Evolutionary conservation across 257 asterid genomes (phyloP).

Genomic region (Mentha longifolia): DNA sequence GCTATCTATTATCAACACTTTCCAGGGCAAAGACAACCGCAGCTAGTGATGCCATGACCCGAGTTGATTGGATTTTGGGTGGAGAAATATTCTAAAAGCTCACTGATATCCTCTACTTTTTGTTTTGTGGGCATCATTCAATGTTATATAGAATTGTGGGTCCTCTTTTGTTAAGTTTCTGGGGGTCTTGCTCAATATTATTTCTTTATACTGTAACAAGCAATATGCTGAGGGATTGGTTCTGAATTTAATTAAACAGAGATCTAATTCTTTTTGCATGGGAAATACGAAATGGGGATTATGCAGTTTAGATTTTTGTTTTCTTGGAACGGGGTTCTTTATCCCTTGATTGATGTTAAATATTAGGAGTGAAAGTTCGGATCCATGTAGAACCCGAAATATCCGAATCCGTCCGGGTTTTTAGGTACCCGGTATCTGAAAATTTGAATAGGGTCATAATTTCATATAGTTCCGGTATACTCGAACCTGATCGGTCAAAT

Average conservation of each 20-base stretch:
- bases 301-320: too few relatives aligned
- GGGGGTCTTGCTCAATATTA: background rate
- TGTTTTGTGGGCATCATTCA: background rate
- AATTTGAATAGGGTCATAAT: too few relatives aligned
- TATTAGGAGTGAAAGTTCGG: too few relatives aligned
- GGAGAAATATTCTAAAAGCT: background rate
- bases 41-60: too few relatives aligned
- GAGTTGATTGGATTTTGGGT: too few relatives aligned
- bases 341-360: too few relatives aligned
- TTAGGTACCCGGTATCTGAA: too few relatives aligned
- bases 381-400: too few relatives aligned
- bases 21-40: background rate
- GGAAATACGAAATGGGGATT: background rate
- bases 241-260: background rate
- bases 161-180: background rate
- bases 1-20: background rate
- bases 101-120: background rate
- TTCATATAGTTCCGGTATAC: too few relatives aligned
- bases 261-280: background rate
- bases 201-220: background rate
- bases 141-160: constrained; percentile 5
- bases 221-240: background rate
- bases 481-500: too few relatives aligned
- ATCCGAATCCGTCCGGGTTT: too few relatives aligned
- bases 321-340: too few relatives aligned